A percentile compares a stretch with the other conserved stretches of the same genome.
Evolutionary conservation across 306 rosid species (phyloP).

Genomic region (Lupinus albus): DNA sequence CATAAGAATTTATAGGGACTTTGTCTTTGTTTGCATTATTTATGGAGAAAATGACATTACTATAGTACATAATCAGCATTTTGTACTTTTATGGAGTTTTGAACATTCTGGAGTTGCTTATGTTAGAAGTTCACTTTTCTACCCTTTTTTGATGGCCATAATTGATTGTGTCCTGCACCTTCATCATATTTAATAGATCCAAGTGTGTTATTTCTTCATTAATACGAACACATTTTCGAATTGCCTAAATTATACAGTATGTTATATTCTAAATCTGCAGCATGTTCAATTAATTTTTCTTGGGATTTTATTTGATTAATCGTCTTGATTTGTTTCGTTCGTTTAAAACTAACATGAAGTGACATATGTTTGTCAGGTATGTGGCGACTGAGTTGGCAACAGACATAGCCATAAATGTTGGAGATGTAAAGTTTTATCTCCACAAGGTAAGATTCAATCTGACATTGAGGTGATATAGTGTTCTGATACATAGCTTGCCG

Average conservation of each 20-base stretch:
- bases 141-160: background rate
- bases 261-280: slow-evolving; percentile 13
- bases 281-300: slow-evolving; percentile 2
- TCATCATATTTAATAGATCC: slow-evolving; percentile 15
- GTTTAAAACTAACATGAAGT: slow-evolving; percentile 33
- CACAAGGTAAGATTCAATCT: slow-evolving; percentile 76
- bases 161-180: slow-evolving; percentile 17
- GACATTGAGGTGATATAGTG: slow-evolving; percentile 25
- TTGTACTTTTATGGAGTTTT: background rate
- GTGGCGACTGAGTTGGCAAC: slow-evolving; percentile 78
- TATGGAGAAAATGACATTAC: background rate
- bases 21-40: background rate
- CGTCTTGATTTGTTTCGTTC: slow-evolving; percentile 19
- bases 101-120: background rate
- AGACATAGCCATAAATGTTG: slow-evolving; percentile 67
- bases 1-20: background rate
- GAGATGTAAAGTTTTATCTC: slow-evolving; percentile 75
- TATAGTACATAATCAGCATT: background rate
- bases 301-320: background rate
- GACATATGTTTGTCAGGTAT: slow-evolving; percentile 55
- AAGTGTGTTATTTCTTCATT: slow-evolving; percentile 1
- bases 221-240: slow-evolving; percentile 4
- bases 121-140: slow-evolving; percentile 13
- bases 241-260: background rate
- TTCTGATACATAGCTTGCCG: slow-evolving; percentile 11